A percentile compares a stretch with the other conserved stretches of the same genome.
phyloP scores from a whole-genome alignment of 164 flowering plant species.

The Macadamia tetraphylla region DNA sequence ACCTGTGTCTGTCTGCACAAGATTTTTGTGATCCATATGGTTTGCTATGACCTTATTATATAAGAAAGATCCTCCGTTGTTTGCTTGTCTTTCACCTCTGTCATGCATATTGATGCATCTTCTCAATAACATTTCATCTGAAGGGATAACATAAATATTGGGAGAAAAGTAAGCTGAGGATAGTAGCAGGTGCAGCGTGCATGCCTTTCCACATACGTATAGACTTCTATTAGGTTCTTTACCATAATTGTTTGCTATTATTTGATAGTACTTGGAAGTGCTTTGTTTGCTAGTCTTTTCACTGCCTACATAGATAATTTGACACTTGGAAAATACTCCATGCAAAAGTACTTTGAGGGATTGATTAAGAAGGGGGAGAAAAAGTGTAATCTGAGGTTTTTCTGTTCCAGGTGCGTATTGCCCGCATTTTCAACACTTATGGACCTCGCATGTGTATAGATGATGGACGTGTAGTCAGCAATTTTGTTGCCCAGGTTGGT shows the following conservation, averaged over 20 bases:
- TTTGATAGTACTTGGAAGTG: too few species aligned
- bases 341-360: too few species aligned
- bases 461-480: slow-evolving; percentile 98
- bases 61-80: neutral
- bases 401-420: slow-evolving; percentile 75
- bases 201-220: too few species aligned
- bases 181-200: too few species aligned
- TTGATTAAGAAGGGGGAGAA: neutral
- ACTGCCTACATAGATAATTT: too few species aligned
- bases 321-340: too few species aligned
- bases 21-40: neutral
- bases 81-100: neutral
- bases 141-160: too few species aligned
- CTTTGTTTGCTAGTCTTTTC: too few species aligned
- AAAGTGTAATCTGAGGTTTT: neutral
- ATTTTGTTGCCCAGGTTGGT: slow-evolving; percentile 89
- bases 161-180: too few species aligned
- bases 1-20: neutral
- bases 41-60: neutral
- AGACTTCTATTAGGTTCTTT: too few species aligned
- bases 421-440: slow-evolving; percentile 90
- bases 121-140: too few species aligned
- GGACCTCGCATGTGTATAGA: slow-evolving; percentile 95
- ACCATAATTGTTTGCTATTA: too few species aligned
- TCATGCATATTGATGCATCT: neutral